These are phyloP conservation scores for Agmasoma carcini DNA, from an alignment of 371 early-diverging fungal species.

Conservation along the genomic window DNA sequence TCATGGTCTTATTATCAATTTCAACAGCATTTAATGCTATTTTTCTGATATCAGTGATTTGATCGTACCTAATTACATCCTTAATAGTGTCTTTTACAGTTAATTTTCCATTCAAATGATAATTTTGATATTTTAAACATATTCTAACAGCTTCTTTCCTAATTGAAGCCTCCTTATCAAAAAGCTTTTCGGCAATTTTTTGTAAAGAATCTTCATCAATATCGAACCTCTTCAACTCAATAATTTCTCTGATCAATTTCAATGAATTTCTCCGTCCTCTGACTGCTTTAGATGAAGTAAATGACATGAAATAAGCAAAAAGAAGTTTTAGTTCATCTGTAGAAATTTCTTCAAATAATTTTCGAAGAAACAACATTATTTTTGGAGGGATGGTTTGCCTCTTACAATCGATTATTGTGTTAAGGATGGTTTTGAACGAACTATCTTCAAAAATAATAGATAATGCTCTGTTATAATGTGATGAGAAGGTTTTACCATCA, in stretches of 20 bases:
- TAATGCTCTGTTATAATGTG: neutral
- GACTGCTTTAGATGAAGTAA: constrained; percentile 7
- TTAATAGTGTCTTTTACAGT: constrained; percentile 28
- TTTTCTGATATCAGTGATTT: constrained; percentile 23
- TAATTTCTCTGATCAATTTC: neutral
- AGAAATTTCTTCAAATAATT: constrained; percentile 12
- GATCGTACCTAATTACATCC: constrained; percentile 35
- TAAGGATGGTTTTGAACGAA: constrained; percentile 5
- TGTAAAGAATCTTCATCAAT: constrained; percentile 5
- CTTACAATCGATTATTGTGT: constrained; percentile 12
- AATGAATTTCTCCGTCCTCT: constrained; percentile 24
- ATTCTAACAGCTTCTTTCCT: constrained; percentile 39
- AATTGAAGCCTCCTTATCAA: constrained; percentile 43
- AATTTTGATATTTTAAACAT: constrained; percentile 22
- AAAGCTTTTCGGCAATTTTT: constrained; percentile 35
- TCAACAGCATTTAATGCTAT: constrained; percentile 15
- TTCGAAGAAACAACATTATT: constrained; percentile 20
- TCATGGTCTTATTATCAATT: constrained; percentile 13
- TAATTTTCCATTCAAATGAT: constrained; percentile 12
- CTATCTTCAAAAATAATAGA: neutral
- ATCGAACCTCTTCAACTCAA: neutral
- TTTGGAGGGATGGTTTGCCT: constrained; percentile 18
- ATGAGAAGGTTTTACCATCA: constrained; percentile 4
- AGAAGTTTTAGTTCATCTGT: neutral
- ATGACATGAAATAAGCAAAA: constrained; percentile 17